Evolutionary conservation across 306 rosid species (phyloP).

Genomic region (Alnus rubra): DNA sequence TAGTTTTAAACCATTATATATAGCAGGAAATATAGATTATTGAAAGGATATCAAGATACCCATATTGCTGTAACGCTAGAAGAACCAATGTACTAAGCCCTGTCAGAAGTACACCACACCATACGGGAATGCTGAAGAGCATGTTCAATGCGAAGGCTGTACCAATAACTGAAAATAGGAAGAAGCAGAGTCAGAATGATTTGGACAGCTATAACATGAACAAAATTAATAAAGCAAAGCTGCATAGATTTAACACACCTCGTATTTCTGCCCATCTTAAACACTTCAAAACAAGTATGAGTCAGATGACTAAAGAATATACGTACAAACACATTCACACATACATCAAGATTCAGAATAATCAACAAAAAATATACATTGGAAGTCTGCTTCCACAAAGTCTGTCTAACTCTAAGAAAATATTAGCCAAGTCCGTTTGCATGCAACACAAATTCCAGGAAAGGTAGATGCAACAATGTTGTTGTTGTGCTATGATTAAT

Average conservation of each 20-base stretch:
- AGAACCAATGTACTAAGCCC: slow-evolving; percentile 54
- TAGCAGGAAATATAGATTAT: not conserved
- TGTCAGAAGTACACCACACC: slow-evolving; percentile 62
- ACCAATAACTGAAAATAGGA: slow-evolving; percentile 49
- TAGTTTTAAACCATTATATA: not conserved
- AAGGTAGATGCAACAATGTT: not conserved
- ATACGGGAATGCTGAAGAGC: slow-evolving; percentile 59
- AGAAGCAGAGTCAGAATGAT: slow-evolving; percentile 15
- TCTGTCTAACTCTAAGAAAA: not conserved
- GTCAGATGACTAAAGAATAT: not conserved
- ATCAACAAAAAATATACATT: not conserved
- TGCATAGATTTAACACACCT: not conserved
- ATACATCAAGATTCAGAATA: not conserved
- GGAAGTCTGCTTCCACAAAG: not conserved
- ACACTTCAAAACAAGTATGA: not conserved
- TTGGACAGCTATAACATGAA: not conserved
- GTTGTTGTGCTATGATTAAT: not conserved
- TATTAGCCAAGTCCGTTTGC: not conserved
- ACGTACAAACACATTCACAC: not conserved
- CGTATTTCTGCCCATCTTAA: not conserved
- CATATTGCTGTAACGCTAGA: slow-evolving; percentile 86
- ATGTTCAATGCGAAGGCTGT: slow-evolving; percentile 68
- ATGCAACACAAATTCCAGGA: not conserved
- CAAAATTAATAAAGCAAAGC: not conserved
- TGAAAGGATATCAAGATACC: slow-evolving; percentile 51